Evolutionary conservation across 768 basidiomycete genomes (phyloP), one percentile per base, ranked within the genome.

Genomic region (Crassisporium funariophilum): DNA sequence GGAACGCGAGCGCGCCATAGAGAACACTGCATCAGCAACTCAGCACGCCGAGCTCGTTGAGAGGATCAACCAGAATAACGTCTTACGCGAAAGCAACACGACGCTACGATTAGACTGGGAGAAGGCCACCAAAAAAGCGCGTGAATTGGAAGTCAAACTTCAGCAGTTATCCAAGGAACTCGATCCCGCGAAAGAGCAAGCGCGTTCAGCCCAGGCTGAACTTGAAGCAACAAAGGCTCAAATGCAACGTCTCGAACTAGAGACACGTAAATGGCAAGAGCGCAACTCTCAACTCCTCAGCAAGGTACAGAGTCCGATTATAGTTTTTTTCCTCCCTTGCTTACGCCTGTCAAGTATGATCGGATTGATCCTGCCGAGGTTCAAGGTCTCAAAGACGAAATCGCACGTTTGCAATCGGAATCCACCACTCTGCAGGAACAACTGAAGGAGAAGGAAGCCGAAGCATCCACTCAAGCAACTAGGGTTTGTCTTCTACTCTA

Each of bases 301-400:
- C 69, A 94, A 94, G 77, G 89, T 88, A 50, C 29, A 66, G 36
- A 16, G 10, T 45, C 29, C 2, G 11, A 29, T 24, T 21, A 25
- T 21, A 39, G 2, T 16, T 49, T 22, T 20, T 13, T 12, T 20
- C 15, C 20, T 33, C 23, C 33, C 16, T 27, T 41, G 27, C 17
- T 57, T 17, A 41, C 47, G 27, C 22, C 16, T 44, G 24, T 24
- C 27, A 50, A 91, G 88, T 92, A 92, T 59, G 90, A 94, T 56
- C 88, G 91, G 35, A 86, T 90, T 54, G 91, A 93, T 61, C 91
- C 91, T 13, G 82, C 86, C 2, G 91, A 94, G 58, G 72, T 93
- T 27, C 88, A 91, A 58, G 74, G 78, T 5, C 74, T 94, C 44
- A 88, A 84, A 64, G 86, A 87, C 17, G 84, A 91, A 59, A 77